Percentiles rank a stretch among this genome's conserved stretches.
Conservation (phyloP, 495 filamentous ascomycete species). For the Aspergillus bertholletiae region DNA sequence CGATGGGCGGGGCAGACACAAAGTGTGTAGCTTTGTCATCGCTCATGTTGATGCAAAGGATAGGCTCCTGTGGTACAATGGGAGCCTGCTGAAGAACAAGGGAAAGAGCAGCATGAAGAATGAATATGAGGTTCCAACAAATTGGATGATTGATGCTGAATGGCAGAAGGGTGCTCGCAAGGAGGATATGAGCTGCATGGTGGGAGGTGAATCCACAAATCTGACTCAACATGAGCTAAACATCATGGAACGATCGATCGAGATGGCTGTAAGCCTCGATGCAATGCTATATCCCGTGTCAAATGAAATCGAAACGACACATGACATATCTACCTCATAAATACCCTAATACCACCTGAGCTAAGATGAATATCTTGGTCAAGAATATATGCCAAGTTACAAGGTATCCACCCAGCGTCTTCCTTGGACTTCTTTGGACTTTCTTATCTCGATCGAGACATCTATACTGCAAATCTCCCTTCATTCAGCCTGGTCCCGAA, state of each 20-base stretch:
- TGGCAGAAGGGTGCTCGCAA: slow-evolving; percentile 5
- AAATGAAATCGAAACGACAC: background rate
- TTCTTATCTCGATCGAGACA: too few relatives aligned
- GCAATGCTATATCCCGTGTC: background rate
- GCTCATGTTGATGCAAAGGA: slow-evolving; percentile 7
- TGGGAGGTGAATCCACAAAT: background rate
- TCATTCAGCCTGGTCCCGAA: too few relatives aligned
- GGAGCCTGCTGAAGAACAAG: slow-evolving; percentile 8
- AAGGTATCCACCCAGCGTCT: too few relatives aligned
- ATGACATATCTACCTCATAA: too few relatives aligned
- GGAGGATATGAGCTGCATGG: slow-evolving; percentile 8
- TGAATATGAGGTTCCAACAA: slow-evolving; percentile 1
- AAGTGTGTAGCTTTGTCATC: slow-evolving; percentile 8
- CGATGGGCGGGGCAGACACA: background rate
- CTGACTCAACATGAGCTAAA: background rate
- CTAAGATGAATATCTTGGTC: too few relatives aligned
- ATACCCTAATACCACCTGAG: too few relatives aligned
- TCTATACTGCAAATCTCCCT: too few relatives aligned
- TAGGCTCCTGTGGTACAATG: slow-evolving; percentile 9
- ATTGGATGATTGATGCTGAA: slow-evolving; percentile 11
- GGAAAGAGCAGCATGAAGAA: background rate
- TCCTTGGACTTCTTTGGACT: too few relatives aligned
- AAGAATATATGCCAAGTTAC: too few relatives aligned
- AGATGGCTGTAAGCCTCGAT: slow-evolving; percentile 4
- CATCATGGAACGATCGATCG: slow-evolving; percentile 5